Evolutionary conservation across 768 basidiomycete genomes (phyloP).

Genomic region (Tricholoma matsutake): DNA sequence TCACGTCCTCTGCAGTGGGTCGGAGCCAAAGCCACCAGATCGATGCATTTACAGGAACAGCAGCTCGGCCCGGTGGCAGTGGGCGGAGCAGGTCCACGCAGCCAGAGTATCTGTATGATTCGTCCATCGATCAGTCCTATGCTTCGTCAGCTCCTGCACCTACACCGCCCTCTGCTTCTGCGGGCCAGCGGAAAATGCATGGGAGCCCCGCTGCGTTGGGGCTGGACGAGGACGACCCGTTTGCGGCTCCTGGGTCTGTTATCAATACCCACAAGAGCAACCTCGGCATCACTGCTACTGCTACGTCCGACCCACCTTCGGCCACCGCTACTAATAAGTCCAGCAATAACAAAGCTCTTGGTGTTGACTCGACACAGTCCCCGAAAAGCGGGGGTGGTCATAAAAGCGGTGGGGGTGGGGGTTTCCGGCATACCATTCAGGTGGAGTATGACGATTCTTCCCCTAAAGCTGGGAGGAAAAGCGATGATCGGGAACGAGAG

Average conservation of each 20-base stretch:
- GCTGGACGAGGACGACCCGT: slow-evolving; percentile 67
- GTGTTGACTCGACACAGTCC: slow-evolving; percentile 7
- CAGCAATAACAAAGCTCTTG: slow-evolving; percentile 2
- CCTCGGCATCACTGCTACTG: not conserved
- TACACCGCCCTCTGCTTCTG: slow-evolving; percentile 20
- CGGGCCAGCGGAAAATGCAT: slow-evolving; percentile 21
- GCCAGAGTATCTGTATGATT: slow-evolving; percentile 75
- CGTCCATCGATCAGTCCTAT: slow-evolving; percentile 55
- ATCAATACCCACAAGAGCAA: not conserved
- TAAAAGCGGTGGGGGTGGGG: slow-evolving; percentile 33
- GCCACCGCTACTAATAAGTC: not conserved
- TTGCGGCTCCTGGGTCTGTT: slow-evolving; percentile 43
- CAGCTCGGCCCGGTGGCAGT: slow-evolving; percentile 30
- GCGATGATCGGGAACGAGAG: slow-evolving; percentile 26
- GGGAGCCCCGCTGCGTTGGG: slow-evolving; percentile 32
- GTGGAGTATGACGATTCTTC: slow-evolving; percentile 83
- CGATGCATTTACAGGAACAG: slow-evolving; percentile 36
- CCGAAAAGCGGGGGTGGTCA: slow-evolving; percentile 33
- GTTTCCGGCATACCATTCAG: slow-evolving; percentile 90
- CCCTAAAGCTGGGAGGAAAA: slow-evolving; percentile 27
- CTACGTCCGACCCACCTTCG: not conserved
- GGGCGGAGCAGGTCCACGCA: slow-evolving; percentile 57
- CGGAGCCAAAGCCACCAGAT: slow-evolving; percentile 57
- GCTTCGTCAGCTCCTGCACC: slow-evolving; percentile 27
- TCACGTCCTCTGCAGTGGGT: slow-evolving; percentile 18